Evolutionary conservation across 106 monocot species (phyloP), one percentile per base, ranked within the genome.

Genomic region (Iris macrosiphon): DNA sequence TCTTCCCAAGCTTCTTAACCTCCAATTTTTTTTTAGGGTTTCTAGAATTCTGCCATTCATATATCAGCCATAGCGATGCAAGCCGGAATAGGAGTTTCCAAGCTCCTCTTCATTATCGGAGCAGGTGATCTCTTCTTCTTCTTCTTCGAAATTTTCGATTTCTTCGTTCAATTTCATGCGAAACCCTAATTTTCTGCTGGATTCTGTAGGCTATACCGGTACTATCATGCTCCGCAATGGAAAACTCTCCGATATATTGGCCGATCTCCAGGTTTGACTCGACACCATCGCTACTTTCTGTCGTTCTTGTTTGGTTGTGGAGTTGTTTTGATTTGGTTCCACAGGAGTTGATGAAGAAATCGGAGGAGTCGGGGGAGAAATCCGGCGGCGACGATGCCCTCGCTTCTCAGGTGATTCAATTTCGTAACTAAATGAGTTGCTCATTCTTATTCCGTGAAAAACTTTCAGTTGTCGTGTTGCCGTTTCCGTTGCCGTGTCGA

Each of bases 11-110:
- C n/a, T n/a, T n/a, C n/a, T n/a, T n/a, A n/a, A n/a, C n/a, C n/a
- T n/a, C n/a, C n/a, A n/a, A n/a, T n/a, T n/a, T n/a, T n/a, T n/a
- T n/a, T n/a, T n/a, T n/a, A n/a, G n/a, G n/a, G n/a, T n/a, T n/a
- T n/a, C n/a, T n/a, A n/a, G n/a, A n/a, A n/a, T n/a, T n/a, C n/a
- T n/a, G n/a, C n/a, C n/a, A n/a, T n/a, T n/a, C n/a, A n/a, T n/a
- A n/a, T n/a, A n/a, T n/a, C n/a, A n/a, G 8, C 56, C 46, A 89
- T 85, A 85, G 73, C 85, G 67, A 62, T 67, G 78, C 84, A 84
- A 12, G 73, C 57, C 11, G 79, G 82, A 25, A 70, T 89, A 61
- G 89, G 94, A 7, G 79, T 95, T 40, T 73, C 79, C 51, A 81
- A 72, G 54, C 61, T 75, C 52, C 12, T 74, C 12, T 3, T 95